Conservation (phyloP, 2,329 filamentous ascomycete species). For the Colletotrichum zoysiae region DNA sequence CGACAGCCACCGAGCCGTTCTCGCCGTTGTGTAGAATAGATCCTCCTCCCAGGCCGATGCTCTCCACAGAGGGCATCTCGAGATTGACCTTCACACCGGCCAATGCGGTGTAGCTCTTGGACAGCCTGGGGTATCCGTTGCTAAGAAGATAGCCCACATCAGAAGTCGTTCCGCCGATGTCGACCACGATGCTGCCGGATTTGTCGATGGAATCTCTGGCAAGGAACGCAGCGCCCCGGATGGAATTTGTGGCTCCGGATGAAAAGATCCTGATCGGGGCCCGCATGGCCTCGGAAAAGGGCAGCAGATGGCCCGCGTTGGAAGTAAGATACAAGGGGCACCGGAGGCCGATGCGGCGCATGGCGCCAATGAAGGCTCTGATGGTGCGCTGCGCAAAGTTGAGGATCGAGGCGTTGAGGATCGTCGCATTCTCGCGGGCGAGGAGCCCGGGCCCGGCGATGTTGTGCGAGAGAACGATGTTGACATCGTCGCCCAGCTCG, state of each 20-base stretch:
- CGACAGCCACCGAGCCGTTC: slow-evolving; percentile 38
- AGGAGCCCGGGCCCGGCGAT: slow-evolving; percentile 56
- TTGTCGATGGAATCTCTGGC: slow-evolving; percentile 24
- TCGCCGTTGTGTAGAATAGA: slow-evolving; percentile 32
- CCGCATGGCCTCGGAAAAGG: slow-evolving; percentile 43
- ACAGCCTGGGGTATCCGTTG: slow-evolving; percentile 45
- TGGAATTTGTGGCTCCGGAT: slow-evolving; percentile 46
- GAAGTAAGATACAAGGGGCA: slow-evolving; percentile 61
- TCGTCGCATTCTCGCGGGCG: slow-evolving; percentile 65
- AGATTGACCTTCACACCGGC: slow-evolving; percentile 45
- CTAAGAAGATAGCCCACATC: slow-evolving; percentile 44
- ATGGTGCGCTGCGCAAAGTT: slow-evolving; percentile 61
- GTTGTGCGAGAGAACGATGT: slow-evolving; percentile 48
- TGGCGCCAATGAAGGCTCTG: slow-evolving; percentile 58
- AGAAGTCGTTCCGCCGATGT: slow-evolving; percentile 45
- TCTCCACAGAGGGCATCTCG: slow-evolving; percentile 46
- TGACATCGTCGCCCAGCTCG: slow-evolving; percentile 52
- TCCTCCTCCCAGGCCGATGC: slow-evolving; percentile 45
- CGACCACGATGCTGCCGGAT: slow-evolving; percentile 43
- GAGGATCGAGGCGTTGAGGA: slow-evolving; percentile 65
- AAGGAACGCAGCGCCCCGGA: slow-evolving; percentile 44
- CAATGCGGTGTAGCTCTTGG: slow-evolving; percentile 44
- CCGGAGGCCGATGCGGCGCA: slow-evolving; percentile 54
- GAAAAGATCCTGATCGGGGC: slow-evolving; percentile 45
- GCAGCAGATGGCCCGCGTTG: slow-evolving; percentile 58